A percentile compares a stretch with the other conserved stretches of the same genome.
Conservation (phyloP, 345 rosid genomes). For the Boechera divaricarpa region DNA sequence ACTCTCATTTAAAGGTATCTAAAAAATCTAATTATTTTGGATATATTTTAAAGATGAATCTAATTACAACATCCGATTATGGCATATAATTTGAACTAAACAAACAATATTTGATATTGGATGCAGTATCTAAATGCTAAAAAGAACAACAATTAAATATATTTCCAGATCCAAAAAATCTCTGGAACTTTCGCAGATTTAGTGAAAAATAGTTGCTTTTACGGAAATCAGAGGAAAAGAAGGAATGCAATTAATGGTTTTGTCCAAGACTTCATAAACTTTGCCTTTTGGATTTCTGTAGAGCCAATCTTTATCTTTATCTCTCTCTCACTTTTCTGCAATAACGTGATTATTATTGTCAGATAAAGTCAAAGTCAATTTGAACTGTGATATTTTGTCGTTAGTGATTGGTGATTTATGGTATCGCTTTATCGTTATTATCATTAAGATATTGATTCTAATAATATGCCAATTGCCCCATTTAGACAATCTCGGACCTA, state of each 20-base stretch:
- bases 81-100: no score
- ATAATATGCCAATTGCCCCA: not conserved
- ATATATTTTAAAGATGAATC: no score
- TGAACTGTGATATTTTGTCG: constrained; percentile 31
- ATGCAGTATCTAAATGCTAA: no score
- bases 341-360: constrained; percentile 35
- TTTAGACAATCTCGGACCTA: constrained; percentile 17
- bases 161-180: constrained; percentile 21
- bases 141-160: not conserved
- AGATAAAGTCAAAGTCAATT: constrained; percentile 38
- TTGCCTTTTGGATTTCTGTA: constrained; percentile 47
- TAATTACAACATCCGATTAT: no score
- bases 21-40: no score
- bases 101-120: no score
- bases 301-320: constrained; percentile 38
- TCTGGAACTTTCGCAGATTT: constrained; percentile 39
- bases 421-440: not conserved
- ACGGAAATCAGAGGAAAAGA: constrained; percentile 6
- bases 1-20: no score
- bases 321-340: constrained; percentile 25
- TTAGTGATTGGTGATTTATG: constrained; percentile 8
- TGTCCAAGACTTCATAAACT: constrained; percentile 35
- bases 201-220: constrained; percentile 16
- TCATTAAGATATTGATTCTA: constrained; percentile 1
- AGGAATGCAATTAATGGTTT: constrained; percentile 27